Evolutionary conservation across 805 yeast species (phyloP).

Genomic region (Scheffersomyces spartinae): DNA sequence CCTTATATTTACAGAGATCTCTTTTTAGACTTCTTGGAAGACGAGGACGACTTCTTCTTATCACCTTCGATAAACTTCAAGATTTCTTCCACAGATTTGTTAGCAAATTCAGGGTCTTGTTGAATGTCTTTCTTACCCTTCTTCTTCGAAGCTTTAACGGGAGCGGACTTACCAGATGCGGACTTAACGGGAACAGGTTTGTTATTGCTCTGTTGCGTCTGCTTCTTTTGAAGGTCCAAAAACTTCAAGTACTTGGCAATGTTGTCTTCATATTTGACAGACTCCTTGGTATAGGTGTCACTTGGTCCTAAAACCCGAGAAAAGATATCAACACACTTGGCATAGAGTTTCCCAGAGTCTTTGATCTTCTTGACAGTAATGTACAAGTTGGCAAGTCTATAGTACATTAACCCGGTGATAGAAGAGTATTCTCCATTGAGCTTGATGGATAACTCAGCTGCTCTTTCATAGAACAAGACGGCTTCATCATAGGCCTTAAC

Average conservation of each 20-base stretch:
- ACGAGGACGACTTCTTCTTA: slow-evolving; percentile 13
- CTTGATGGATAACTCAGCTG: slow-evolving; percentile 38
- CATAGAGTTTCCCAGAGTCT: no score
- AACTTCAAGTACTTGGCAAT: slow-evolving; percentile 38
- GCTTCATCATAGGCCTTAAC: slow-evolving; percentile 38
- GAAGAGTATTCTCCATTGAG: slow-evolving; percentile 49
- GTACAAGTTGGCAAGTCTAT: slow-evolving; percentile 56
- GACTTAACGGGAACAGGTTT: slow-evolving; percentile 5
- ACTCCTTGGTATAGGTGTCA: slow-evolving; percentile 56
- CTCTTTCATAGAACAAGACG: slow-evolving; percentile 38
- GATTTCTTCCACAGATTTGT: slow-evolving; percentile 61
- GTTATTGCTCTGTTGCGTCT: slow-evolving; percentile 15
- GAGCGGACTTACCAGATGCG: slow-evolving; percentile 14
- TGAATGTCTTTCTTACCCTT: slow-evolving; percentile 9
- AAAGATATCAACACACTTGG: no score
- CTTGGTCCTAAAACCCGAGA: slow-evolving; percentile 72
- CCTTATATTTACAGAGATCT: slow-evolving; percentile 2
- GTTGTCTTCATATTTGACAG: slow-evolving; percentile 51
- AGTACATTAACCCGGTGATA: slow-evolving; percentile 53
- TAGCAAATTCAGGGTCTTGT: slow-evolving; percentile 44
- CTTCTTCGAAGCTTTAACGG: slow-evolving; percentile 2
- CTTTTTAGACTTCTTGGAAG: slow-evolving; percentile 2
- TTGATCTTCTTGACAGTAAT: slow-evolving; percentile 40
- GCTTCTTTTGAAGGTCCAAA: slow-evolving; percentile 32
- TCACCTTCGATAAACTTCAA: slow-evolving; percentile 60